Conservation (phyloP, 306 rosid species). For the Neltuma alba region DNA sequence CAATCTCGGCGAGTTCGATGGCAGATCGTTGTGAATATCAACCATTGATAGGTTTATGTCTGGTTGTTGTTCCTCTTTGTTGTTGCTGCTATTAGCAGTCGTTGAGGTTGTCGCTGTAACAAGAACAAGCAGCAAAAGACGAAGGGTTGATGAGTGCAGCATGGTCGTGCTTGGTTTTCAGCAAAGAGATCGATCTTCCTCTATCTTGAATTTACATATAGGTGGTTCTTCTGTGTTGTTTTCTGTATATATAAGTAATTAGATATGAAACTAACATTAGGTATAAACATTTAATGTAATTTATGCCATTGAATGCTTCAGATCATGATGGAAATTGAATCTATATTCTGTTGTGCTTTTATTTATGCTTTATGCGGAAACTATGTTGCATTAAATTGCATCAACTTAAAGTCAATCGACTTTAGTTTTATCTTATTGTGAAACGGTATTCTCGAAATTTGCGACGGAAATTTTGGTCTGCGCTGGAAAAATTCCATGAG, state of each 20-base stretch:
- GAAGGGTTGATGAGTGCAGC: not conserved
- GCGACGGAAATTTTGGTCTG: too few relatives aligned
- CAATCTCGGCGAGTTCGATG: not conserved
- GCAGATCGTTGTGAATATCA: not conserved
- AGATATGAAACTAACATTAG: too few relatives aligned
- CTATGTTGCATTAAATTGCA: not conserved
- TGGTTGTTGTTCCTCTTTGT: not conserved
- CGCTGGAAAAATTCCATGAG: too few relatives aligned
- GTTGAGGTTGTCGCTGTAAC: too few relatives aligned
- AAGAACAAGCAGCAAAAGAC: not conserved
- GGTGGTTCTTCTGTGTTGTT: not conserved
- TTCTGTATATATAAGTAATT: not conserved
- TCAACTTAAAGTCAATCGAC: too few relatives aligned
- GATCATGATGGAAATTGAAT: not conserved
- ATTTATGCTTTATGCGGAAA: not conserved
- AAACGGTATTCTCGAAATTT: too few relatives aligned
- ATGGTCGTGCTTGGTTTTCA: not conserved
- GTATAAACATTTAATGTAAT: too few relatives aligned
- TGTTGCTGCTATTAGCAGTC: not conserved
- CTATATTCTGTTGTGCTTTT: not conserved
- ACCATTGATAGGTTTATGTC: not conserved
- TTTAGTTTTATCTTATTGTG: too few relatives aligned
- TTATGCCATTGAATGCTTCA: too few relatives aligned
- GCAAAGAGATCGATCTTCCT: not conserved
- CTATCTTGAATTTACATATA: not conserved